Conservation (phyloP, 768 basidiomycete species). For the Leccinum uliginosum region DNA sequence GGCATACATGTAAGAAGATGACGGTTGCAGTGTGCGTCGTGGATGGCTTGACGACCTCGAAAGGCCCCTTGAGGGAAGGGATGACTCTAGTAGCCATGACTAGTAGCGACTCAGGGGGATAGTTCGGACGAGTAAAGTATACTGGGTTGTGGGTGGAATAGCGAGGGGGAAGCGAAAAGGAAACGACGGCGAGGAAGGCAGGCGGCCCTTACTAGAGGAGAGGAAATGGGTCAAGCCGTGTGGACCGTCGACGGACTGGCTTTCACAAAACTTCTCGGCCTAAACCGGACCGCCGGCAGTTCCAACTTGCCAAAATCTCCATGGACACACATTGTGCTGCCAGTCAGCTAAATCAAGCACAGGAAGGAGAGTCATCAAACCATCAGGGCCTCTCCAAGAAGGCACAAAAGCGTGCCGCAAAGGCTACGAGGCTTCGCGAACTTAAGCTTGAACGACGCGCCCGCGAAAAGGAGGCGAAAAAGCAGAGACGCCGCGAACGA, state of each 20-base stretch:
- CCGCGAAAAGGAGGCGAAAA: constrained; percentile 71
- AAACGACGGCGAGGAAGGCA: not conserved
- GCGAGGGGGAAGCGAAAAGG: not conserved
- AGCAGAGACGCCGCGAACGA: constrained; percentile 61
- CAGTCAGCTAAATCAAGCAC: constrained; percentile 14
- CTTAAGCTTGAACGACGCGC: constrained; percentile 71
- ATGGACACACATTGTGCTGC: constrained; percentile 17
- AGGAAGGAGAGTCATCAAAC: constrained; percentile 11
- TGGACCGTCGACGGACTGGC: too few relatives aligned
- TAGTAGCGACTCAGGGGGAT: not conserved
- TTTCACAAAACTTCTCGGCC: constrained; percentile 14
- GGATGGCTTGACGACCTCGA: constrained; percentile 49
- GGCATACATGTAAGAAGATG: constrained; percentile 82
- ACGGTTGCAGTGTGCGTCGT: constrained; percentile 79
- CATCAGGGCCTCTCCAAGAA: constrained; percentile 61
- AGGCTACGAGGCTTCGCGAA: constrained; percentile 59
- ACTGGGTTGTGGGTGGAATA: not conserved
- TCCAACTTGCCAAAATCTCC: constrained; percentile 2
- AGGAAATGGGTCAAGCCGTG: not conserved
- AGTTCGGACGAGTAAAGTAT: not conserved
- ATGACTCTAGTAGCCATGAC: constrained; percentile 19
- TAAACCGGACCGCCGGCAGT: constrained; percentile 19
- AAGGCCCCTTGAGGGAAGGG: constrained; percentile 24
- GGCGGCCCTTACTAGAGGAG: constrained; percentile 1
- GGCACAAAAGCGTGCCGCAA: constrained; percentile 73